phyloP scores from a whole-genome alignment of 192 early-diverging fungal species.

The Piromyces finnis region DNA sequence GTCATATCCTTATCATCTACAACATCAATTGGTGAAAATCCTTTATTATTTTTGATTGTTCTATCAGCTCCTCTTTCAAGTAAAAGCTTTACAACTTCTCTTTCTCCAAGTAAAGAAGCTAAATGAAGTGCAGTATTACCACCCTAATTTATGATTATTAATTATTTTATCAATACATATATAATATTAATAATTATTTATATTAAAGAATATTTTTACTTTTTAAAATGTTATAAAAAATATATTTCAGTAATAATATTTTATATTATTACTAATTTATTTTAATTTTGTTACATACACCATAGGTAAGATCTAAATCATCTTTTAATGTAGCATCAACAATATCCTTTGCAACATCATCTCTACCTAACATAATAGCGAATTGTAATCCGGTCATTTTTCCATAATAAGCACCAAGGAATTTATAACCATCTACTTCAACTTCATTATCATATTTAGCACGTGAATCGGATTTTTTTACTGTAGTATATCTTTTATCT shows the following conservation, averaged over 20 bases:
- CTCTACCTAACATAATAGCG: conserved; percentile 38
- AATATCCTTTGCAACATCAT: conserved; percentile 46
- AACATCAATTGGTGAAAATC: conserved; percentile 34
- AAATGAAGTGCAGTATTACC: conserved; percentile 55
- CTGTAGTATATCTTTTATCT: background rate
- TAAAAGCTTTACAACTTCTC: conserved; percentile 30
- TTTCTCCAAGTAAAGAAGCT: conserved; percentile 38
- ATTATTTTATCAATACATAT: too few species aligned
- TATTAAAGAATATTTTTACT: too few species aligned
- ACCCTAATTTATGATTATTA: conserved; percentile 13
- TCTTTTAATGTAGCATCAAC: conserved; percentile 43
- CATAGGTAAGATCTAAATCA: conserved; percentile 44
- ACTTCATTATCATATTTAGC: conserved; percentile 1
- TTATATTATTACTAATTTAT: too few species aligned
- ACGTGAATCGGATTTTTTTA: background rate
- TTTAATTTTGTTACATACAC: conserved; percentile 13
- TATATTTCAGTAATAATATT: too few species aligned
- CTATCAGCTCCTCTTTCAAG: conserved; percentile 45
- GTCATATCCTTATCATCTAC: background rate
- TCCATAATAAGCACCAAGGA: conserved; percentile 49
- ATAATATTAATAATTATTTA: too few species aligned
- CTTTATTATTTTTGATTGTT: conserved; percentile 31
- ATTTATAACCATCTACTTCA: conserved; percentile 46
- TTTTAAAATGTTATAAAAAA: too few species aligned
- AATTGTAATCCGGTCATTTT: conserved; percentile 36